Percentiles rank a stretch among this genome's conserved stretches.
Conservation (phyloP, 768 basidiomycete genomes). For the Kwoniella botswanensis region DNA sequence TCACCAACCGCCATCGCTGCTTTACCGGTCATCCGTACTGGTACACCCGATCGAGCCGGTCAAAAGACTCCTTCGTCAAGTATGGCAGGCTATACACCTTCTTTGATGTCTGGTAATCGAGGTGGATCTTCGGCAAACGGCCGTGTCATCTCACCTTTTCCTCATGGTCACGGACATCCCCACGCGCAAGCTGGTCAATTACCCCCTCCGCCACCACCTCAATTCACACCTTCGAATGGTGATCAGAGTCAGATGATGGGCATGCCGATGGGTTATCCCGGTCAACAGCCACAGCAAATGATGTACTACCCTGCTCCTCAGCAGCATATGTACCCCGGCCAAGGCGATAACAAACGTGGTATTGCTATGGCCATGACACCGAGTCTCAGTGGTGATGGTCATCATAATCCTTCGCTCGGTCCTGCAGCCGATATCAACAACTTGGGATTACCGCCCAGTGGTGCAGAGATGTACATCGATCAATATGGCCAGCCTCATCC, state of each 20-base stretch:
- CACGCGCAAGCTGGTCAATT: slow-evolving; percentile 20
- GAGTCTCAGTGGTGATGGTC: slow-evolving; percentile 19
- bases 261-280: slow-evolving; percentile 59
- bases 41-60: slow-evolving; percentile 64
- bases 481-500: slow-evolving; percentile 52
- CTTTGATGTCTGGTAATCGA: slow-evolving; percentile 19
- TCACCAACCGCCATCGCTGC: slow-evolving; percentile 70
- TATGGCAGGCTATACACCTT: slow-evolving; percentile 30
- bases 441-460: slow-evolving; percentile 35
- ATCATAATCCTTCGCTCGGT: slow-evolving; percentile 23
- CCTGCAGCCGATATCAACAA: slow-evolving; percentile 48
- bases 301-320: slow-evolving; percentile 34
- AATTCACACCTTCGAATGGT: slow-evolving; percentile 31
- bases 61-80: slow-evolving; percentile 44
- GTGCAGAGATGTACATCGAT: slow-evolving; percentile 50
- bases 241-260: slow-evolving; percentile 36
- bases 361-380: slow-evolving; percentile 32
- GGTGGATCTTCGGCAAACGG: slow-evolving; percentile 13
- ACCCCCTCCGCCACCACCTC: slow-evolving; percentile 44
- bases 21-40: slow-evolving; percentile 65
- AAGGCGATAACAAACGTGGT: slow-evolving; percentile 15
- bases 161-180: slow-evolving; percentile 24
- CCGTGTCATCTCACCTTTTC: slow-evolving; percentile 53
- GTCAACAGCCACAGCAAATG: slow-evolving; percentile 28
- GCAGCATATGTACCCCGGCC: slow-evolving; percentile 16